Evolutionary conservation across 345 rosid species (phyloP), one percentile per base, ranked within the genome.

Genomic region (Brassica carinata): DNA sequence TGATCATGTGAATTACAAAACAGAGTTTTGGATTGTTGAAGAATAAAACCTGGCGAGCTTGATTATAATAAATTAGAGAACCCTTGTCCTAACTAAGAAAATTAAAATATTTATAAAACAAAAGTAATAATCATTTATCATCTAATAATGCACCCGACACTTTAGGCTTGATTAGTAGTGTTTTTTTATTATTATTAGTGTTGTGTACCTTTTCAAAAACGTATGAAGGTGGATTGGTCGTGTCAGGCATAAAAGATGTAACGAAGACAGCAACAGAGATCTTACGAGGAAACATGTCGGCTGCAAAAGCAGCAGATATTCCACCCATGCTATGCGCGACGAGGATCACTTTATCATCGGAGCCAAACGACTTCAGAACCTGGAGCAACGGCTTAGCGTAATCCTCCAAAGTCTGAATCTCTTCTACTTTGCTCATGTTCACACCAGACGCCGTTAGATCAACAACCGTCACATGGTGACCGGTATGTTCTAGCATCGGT

Each of bases 251-350:
- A 15, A 72, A 80, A 72, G 82, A 74, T 0, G 83, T 62, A 1
- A 83, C 68, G 18, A 72, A 80, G 36, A 83, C 79, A 65, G 72
- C 83, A 29, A 69, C 80, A 8, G 73, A 67, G 77, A 83, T 80
- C 30, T 73, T 72, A 15, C 23, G 11, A 17, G 86, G 79, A 77
- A 85, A 89, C 72, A 33, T 77, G 17, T 87, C 89, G 26, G 85
- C 79, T 1, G 89, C 89, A 26, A 82, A 81, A 40, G 86, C 88
- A 83, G 81, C 71, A 10, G 62, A 73, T 71, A 79, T 1, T 13
- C 97, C 95, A 15, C 92, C 95, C 0, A 86, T 75, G 73, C 97
- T 90, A 82, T 90, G 97, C 0, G 86, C 94, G 0, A 90, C 97
- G 7, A 92, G 86, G 26, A 89, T 76, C 5, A 81, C 89, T 66